phyloP scores from a whole-genome alignment of 2,329 filamentous ascomycete species.

The Leptographium lundbergii region DNA sequence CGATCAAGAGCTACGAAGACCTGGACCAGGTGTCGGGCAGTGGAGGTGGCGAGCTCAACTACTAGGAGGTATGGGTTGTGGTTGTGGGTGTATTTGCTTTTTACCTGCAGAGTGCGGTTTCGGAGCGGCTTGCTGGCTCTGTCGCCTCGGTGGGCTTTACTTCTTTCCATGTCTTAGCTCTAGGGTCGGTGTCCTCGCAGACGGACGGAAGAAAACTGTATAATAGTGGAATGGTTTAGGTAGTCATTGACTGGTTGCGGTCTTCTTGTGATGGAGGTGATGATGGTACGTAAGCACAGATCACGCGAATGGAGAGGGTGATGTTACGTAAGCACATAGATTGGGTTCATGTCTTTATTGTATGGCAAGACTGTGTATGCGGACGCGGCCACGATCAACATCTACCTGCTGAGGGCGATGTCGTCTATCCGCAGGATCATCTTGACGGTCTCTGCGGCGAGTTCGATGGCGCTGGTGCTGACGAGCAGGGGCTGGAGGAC shows the following conservation, averaged over 20 bases:
- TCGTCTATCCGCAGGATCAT: slow-evolving; percentile 66
- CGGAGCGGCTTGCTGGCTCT: not conserved
- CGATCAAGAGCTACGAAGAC: slow-evolving; percentile 94
- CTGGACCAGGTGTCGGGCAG: slow-evolving; percentile 70
- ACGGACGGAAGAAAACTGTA: not conserved
- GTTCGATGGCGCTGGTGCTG: slow-evolving; percentile 92
- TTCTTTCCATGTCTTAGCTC: not conserved
- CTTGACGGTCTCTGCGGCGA: slow-evolving; percentile 97
- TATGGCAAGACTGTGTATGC: too few relatives aligned
- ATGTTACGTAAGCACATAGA: too few relatives aligned
- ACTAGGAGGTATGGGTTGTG: slow-evolving; percentile 33
- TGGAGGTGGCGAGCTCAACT: slow-evolving; percentile 78
- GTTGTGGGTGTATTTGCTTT: not conserved
- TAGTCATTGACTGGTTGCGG: not conserved
- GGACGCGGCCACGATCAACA: too few relatives aligned
- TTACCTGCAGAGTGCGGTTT: not conserved
- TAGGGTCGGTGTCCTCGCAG: not conserved
- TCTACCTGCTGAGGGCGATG: slow-evolving; percentile 49
- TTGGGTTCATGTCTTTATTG: too few relatives aligned
- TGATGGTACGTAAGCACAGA: not conserved
- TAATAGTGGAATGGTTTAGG: not conserved
- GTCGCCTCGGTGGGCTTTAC: not conserved
- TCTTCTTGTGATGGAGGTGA: not conserved
- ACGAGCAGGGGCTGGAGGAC: slow-evolving; percentile 92
- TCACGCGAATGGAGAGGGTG: too few relatives aligned